Conservation (phyloP, 1,284 basidiomycete species). For the Grifola frondosa region DNA sequence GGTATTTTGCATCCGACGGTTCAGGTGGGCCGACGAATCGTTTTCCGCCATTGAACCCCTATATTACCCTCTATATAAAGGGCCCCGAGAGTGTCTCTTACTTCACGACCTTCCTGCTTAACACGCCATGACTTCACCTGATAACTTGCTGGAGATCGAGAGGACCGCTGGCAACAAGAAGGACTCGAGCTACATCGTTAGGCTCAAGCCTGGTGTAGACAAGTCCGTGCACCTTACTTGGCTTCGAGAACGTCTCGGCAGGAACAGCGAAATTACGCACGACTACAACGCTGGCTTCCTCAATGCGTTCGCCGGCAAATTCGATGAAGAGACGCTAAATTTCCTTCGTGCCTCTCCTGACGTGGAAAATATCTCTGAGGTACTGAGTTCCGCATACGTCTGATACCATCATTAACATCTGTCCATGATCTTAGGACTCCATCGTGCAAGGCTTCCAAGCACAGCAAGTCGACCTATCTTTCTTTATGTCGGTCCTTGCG, state of each 20-base stretch:
- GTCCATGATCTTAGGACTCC: not conserved
- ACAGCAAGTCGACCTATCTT: not conserved
- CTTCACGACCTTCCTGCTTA: no score
- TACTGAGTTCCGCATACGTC: no score
- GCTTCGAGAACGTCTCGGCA: not conserved
- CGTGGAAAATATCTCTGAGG: conserved; percentile 1
- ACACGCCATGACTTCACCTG: no score
- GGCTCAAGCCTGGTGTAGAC: not conserved
- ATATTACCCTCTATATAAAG: no score
- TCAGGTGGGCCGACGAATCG: no score
- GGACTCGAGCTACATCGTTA: conserved; percentile 1
- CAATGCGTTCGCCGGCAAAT: not conserved
- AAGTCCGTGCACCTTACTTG: not conserved
- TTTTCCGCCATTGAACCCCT: no score
- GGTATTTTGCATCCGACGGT: no score
- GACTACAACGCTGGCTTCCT: not conserved
- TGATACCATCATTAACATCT: no score
- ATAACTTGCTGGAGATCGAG: conserved; percentile 1
- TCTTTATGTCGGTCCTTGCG: not conserved
- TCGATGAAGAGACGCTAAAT: not conserved
- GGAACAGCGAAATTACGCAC: not conserved
- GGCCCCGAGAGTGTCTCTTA: no score
- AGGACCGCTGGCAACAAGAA: not conserved
- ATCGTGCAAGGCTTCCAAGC: not conserved
- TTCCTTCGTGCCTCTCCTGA: not conserved